Conservation (phyloP, 768 basidiomycete genomes). For the Kockovaella imperatae region DNA sequence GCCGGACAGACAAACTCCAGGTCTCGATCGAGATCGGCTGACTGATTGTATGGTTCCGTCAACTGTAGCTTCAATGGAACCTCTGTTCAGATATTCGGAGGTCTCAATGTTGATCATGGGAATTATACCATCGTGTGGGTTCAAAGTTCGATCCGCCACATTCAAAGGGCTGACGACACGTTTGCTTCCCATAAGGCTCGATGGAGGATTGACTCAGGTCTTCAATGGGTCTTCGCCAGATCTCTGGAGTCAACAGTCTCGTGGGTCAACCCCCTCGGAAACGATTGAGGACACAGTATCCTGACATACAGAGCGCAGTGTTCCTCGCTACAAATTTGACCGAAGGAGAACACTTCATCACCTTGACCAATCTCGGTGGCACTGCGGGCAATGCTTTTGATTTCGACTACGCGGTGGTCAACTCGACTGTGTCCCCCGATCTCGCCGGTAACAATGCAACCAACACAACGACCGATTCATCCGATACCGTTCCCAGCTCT, state of each 20-base stretch:
- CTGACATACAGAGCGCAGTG: no score
- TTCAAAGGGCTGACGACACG: background rate
- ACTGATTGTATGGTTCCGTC: background rate
- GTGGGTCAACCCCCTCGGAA: background rate
- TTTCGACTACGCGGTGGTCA: constrained; percentile 24
- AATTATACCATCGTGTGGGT: constrained; percentile 19
- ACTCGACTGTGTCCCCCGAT: constrained; percentile 9
- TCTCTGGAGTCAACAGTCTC: background rate
- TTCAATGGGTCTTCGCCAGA: background rate
- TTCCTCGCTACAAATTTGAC: constrained; percentile 11
- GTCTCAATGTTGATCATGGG: constrained; percentile 12
- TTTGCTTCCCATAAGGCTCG: background rate
- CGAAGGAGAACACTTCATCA: constrained; percentile 15
- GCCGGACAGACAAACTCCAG: background rate
- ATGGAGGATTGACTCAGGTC: background rate
- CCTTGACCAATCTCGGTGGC: constrained; percentile 7
- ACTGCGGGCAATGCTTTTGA: constrained; percentile 3
- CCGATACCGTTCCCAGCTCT: background rate
- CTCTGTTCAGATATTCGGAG: constrained; percentile 17
- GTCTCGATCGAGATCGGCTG: background rate
- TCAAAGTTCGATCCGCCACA: no score
- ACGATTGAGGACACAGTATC: no score
- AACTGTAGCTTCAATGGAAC: constrained; percentile 21
- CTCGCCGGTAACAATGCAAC: background rate
- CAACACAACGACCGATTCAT: constrained; percentile 6